Conservation (phyloP, 2,329 filamentous ascomycete species). For the Pleurostoma richardsiae region DNA sequence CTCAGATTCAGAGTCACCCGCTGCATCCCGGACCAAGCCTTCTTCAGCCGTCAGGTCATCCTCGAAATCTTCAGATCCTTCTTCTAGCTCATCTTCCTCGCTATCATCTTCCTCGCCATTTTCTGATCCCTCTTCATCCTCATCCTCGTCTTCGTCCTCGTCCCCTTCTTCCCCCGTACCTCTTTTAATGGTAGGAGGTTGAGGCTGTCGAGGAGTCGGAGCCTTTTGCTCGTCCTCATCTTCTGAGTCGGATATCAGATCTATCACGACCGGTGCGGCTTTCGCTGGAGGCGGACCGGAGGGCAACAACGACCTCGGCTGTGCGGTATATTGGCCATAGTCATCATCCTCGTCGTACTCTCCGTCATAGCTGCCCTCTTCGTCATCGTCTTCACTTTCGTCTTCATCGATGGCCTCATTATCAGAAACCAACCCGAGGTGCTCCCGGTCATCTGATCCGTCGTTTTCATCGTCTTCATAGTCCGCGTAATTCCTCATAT, state of each 20-base stretch:
- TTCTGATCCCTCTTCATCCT: not conserved
- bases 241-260: constrained; percentile 41
- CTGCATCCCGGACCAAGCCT: not conserved
- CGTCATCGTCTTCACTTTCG: constrained; percentile 9
- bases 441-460: constrained; percentile 10
- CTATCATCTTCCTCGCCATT: not conserved
- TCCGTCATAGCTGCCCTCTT: constrained; percentile 14
- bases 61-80: not conserved
- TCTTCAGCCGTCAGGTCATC: not conserved
- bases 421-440: constrained; percentile 1
- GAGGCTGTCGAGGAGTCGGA: no score
- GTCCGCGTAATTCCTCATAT: constrained; percentile 20
- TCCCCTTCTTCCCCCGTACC: no score
- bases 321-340: constrained; percentile 4
- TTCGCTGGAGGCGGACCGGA: not conserved
- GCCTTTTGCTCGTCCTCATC: constrained; percentile 20
- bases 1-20: constrained; percentile 1
- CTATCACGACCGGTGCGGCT: constrained; percentile 35
- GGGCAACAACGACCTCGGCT: not conserved
- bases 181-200: no score
- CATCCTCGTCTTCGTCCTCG: no score
- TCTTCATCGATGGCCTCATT: constrained; percentile 11
- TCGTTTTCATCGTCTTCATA: constrained; percentile 19
- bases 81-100: not conserved
- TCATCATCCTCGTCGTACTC: constrained; percentile 17